A percentile compares a stretch with the other conserved stretches of the same genome.
Conservation (phyloP, 371 early-diverging fungal species). For the Rhizopus stolonifer region DNA sequence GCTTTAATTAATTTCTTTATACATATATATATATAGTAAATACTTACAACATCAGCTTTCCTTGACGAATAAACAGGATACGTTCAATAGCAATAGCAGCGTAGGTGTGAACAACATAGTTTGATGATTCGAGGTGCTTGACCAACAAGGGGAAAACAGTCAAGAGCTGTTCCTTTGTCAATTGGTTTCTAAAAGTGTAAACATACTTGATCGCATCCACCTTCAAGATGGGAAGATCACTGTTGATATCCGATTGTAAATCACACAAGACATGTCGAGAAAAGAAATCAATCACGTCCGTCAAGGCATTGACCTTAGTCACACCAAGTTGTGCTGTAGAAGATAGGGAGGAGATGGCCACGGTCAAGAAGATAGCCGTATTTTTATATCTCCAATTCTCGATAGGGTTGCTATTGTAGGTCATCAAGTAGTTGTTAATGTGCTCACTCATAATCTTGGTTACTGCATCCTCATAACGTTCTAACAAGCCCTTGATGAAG, state of each 20-base stretch:
- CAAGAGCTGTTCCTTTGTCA: slow-evolving; percentile 76
- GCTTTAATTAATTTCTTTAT: not conserved
- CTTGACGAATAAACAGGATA: slow-evolving; percentile 79
- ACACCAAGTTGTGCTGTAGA: slow-evolving; percentile 73
- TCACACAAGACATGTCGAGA: slow-evolving; percentile 78
- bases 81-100: slow-evolving; percentile 91
- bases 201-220: slow-evolving; percentile 93
- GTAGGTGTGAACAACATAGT: slow-evolving; percentile 90
- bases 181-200: slow-evolving; percentile 89
- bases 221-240: slow-evolving; percentile 82
- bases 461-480: slow-evolving; percentile 79
- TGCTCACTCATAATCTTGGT: slow-evolving; percentile 81
- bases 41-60: slow-evolving; percentile 63
- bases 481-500: slow-evolving; percentile 89
- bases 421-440: slow-evolving; percentile 71
- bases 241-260: slow-evolving; percentile 72
- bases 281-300: slow-evolving; percentile 85
- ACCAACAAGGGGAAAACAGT: slow-evolving; percentile 78
- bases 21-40: too few relatives aligned
- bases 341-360: slow-evolving; percentile 78
- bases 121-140: slow-evolving; percentile 75
- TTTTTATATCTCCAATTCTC: slow-evolving; percentile 96
- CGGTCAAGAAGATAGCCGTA: slow-evolving; percentile 89
- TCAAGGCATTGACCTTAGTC: slow-evolving; percentile 72
- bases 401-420: slow-evolving; percentile 66